Evolutionary conservation across 176 grass and related monocot genomes (phyloP).

Genomic region (Phoenix dactylifera): DNA sequence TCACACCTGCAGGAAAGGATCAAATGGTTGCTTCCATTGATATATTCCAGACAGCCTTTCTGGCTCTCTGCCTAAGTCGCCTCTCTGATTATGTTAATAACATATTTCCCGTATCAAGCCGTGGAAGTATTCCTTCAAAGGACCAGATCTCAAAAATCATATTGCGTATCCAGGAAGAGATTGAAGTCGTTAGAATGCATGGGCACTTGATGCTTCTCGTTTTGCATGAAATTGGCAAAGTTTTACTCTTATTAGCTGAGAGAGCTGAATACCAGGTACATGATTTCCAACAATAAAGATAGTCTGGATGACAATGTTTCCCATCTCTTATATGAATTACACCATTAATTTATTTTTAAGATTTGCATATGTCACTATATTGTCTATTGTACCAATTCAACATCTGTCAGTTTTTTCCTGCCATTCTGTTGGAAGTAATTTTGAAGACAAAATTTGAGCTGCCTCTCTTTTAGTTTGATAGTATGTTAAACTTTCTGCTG

Average conservation of each 20-base stretch:
- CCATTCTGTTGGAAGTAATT: no score
- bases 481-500: no score
- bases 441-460: no score
- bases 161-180: slow-evolving; percentile 94
- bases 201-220: slow-evolving; percentile 76
- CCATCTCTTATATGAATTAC: no score
- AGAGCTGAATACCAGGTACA: slow-evolving; percentile 96
- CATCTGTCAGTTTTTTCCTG: no score
- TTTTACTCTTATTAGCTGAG: slow-evolving; percentile 67
- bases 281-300: background rate
- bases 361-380: no score
- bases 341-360: no score
- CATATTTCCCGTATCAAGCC: slow-evolving; percentile 79
- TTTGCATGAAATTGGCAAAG: slow-evolving; percentile 82
- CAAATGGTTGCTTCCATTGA: slow-evolving; percentile 73
- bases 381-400: no score
- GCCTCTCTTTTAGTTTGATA: no score
- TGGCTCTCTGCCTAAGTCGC: slow-evolving; percentile 74
- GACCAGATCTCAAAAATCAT: slow-evolving; percentile 94
- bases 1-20: slow-evolving; percentile 62
- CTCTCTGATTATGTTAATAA: slow-evolving; percentile 92
- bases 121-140: slow-evolving; percentile 88
- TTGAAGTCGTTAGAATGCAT: slow-evolving; percentile 91
- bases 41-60: slow-evolving; percentile 80
- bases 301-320: no score